Evolutionary conservation across 2,329 filamentous ascomycete species (phyloP), one percentile per base, ranked within the genome.

Genomic region (Apiospora hydei): DNA sequence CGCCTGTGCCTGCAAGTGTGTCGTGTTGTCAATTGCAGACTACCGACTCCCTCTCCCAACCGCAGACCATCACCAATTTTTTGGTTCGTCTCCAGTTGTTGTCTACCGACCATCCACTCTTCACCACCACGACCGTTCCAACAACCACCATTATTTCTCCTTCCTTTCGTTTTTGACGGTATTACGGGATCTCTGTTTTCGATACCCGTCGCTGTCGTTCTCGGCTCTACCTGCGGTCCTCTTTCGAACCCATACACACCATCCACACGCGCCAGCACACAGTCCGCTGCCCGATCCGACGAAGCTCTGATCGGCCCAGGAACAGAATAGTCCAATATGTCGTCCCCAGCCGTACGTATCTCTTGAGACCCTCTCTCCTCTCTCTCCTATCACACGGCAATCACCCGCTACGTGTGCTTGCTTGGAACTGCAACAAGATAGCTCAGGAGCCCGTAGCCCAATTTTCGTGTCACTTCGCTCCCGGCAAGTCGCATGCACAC

Each of bases 301-400:
- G 57, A 64, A 64, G 57, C 57, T 64, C 34, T 64, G 57, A 64
- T 64, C 57, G 34, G 18, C 57, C 57, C 57, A 64, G 57, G 57
- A 64, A 64, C 49, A 44, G 61, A 69, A 77, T 80, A 79, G 76
- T 76, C 77, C 77, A 80, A 79, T 78, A 81, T 81, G 80, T 81
- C 79, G 76, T 77, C 80, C 76, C 79, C 79, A 79, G 79, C 80
- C 76, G 80, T 81, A 78, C 78, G 80, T 78, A 69, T 69, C 67
- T 69, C 67, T 34, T 44, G 44, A 44, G 34, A 44, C 64, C 61
- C 73, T 77, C n/a, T 61, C 64, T 44, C 46, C 24, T 69, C 46
- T 46, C 21, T 38, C 53, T 21, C 34, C 57, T 64, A 41, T 64
- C 57, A 41, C 57, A 11, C n/a, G 11, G 57, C 26, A 30, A 24